These are phyloP conservation scores for Vitis riparia DNA, from an alignment of 164 flowering plant species.

Conservation along the genomic window DNA sequence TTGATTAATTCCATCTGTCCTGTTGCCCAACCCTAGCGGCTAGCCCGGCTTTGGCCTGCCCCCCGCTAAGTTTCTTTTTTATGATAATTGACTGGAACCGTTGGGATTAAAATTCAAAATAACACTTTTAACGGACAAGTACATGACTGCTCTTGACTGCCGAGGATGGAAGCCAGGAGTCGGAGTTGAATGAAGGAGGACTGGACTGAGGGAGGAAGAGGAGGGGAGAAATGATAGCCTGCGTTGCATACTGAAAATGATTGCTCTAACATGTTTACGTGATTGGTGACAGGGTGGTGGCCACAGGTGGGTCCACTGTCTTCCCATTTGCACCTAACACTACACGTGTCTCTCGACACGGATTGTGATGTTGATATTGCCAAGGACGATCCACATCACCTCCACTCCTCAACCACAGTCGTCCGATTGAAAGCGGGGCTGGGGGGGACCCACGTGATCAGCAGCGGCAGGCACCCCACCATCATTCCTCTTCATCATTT, in stretches of 20 bases:
- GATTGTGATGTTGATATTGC: background rate
- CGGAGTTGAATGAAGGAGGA: background rate
- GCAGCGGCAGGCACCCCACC: background rate
- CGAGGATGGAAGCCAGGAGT: no score
- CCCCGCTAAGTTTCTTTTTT: no score
- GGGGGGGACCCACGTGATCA: conserved; percentile 1
- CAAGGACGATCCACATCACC: background rate
- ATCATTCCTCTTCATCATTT: background rate
- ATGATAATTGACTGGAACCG: no score
- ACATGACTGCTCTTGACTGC: no score
- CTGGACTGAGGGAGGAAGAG: background rate
- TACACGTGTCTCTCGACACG: conserved; percentile 7
- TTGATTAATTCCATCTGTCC: no score
- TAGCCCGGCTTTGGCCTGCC: no score
- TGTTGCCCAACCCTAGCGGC: no score
- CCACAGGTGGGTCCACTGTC: background rate
- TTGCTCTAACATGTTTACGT: conserved; percentile 12
- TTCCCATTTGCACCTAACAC: background rate
- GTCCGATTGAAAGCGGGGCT: background rate
- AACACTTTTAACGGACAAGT: no score
- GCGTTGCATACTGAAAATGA: conserved; percentile 15
- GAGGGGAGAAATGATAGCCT: background rate
- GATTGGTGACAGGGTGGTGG: conserved; percentile 14
- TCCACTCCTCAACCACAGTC: background rate
- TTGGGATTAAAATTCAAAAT: no score